These are phyloP conservation scores for Fusarium neocosmosporiellum DNA, from an alignment of 2,329 filamentous ascomycete genomes.

Conservation along the genomic window DNA sequence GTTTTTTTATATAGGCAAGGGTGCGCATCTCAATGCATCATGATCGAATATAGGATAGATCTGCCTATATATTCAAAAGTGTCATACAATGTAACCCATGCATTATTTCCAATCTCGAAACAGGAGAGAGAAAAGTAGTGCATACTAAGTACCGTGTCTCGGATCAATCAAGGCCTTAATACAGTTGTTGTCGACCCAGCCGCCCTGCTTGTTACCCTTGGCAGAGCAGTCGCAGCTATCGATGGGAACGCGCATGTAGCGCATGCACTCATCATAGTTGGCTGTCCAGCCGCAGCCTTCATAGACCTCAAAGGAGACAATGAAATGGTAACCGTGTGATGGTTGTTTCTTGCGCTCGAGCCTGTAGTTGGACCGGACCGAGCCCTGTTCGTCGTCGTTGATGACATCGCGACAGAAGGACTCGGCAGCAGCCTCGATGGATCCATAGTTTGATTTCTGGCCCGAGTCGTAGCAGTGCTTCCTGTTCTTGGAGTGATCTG, in stretches of 20 bases:
- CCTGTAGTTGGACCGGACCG: conserved; percentile 17
- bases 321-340: conserved; percentile 18
- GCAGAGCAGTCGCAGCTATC: conserved; percentile 41
- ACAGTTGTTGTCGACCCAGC: conserved; percentile 30
- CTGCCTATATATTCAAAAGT: too few species aligned
- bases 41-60: too few species aligned
- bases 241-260: conserved; percentile 39
- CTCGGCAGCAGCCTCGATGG: conserved; percentile 13
- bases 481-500: conserved; percentile 8
- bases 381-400: background rate
- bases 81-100: too few species aligned
- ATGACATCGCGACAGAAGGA: conserved; percentile 25
- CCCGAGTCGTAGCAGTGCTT: conserved; percentile 23
- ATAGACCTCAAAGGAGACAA: conserved; percentile 8
- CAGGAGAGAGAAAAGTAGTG: background rate
- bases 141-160: background rate
- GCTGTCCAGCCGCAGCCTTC: conserved; percentile 33
- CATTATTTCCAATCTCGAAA: too few species aligned
- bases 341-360: conserved; percentile 18
- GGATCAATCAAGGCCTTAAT: background rate
- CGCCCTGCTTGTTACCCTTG: conserved; percentile 39
- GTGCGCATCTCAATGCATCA: too few species aligned
- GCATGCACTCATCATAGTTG: conserved; percentile 34
- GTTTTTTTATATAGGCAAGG: too few species aligned
- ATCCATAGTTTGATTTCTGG: conserved; percentile 8